phyloP scores from a whole-genome alignment of 225 moss, liverwort and hornwort species.

The Sphagnum contortum region DNA sequence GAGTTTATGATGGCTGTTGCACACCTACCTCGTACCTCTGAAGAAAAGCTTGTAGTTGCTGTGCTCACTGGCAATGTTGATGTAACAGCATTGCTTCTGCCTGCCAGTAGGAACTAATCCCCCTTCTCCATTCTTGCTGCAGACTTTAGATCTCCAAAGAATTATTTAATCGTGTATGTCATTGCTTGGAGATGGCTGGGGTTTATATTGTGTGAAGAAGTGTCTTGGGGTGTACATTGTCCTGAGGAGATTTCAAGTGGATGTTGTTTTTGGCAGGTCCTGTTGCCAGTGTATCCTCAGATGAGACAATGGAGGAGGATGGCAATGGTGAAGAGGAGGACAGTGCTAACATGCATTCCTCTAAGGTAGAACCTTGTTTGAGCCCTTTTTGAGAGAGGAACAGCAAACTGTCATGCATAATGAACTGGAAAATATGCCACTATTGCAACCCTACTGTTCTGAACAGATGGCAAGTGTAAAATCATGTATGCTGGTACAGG shows the following conservation, averaged over 20 bases:
- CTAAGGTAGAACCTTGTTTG: constrained; percentile 15
- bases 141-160: too few relatives aligned
- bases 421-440: too few relatives aligned
- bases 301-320: constrained; percentile 46
- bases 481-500: too few relatives aligned
- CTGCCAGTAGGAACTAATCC: constrained; percentile 26
- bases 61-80: constrained; percentile 38
- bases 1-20: constrained; percentile 14
- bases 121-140: background rate
- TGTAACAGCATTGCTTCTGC: constrained; percentile 22
- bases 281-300: constrained; percentile 35
- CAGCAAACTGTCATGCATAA: too few relatives aligned
- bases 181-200: too few relatives aligned
- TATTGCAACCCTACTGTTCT: too few relatives aligned
- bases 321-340: constrained; percentile 25
- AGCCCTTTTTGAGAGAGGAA: too few relatives aligned
- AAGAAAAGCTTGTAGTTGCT: constrained; percentile 40
- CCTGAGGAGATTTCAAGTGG: background rate
- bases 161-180: background rate
- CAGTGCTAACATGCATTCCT: constrained; percentile 31
- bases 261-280: constrained; percentile 22
- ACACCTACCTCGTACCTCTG: constrained; percentile 40
- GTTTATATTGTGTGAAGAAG: background rate
- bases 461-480: too few relatives aligned
- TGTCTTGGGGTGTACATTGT: background rate